Evolutionary conservation across 2,329 filamentous ascomycete genomes (phyloP).

Genomic region (Hirsutella minnesotensis): DNA sequence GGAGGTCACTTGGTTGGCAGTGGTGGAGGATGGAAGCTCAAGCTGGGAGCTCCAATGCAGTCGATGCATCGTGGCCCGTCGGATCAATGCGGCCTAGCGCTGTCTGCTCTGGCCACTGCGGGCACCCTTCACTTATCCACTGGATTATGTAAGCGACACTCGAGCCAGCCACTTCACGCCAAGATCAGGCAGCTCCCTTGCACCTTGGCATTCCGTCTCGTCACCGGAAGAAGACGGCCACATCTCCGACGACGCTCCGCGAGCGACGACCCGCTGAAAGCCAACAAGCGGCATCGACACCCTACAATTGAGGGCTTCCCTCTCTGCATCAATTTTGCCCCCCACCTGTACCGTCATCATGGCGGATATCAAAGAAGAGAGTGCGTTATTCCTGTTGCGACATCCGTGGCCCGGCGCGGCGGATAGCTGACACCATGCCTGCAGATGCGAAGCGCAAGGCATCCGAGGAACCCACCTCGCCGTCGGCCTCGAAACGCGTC

Average conservation of each 20-base stretch:
- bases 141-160: background rate
- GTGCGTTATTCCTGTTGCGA: conserved; percentile 14
- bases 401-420: background rate
- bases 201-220: background rate
- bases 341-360: conserved; percentile 8
- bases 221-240: background rate
- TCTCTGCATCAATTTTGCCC: background rate
- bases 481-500: conserved; percentile 51
- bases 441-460: conserved; percentile 61
- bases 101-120: background rate
- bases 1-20: background rate
- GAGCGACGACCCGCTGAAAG: too few species aligned
- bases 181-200: background rate
- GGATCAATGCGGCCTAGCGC: conserved; percentile 19
- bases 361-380: conserved; percentile 25
- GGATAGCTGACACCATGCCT: background rate
- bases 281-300: too few species aligned
- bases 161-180: background rate
- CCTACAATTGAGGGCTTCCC: too few species aligned
- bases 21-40: conserved; percentile 1
- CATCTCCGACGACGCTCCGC: too few species aligned
- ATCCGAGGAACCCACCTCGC: conserved; percentile 49
- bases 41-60: conserved; percentile 9
- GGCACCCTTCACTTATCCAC: background rate
- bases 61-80: conserved; percentile 22